phyloP scores from a whole-genome alignment of 2,329 filamentous ascomycete genomes.

The Sporothrix curviconia region DNA sequence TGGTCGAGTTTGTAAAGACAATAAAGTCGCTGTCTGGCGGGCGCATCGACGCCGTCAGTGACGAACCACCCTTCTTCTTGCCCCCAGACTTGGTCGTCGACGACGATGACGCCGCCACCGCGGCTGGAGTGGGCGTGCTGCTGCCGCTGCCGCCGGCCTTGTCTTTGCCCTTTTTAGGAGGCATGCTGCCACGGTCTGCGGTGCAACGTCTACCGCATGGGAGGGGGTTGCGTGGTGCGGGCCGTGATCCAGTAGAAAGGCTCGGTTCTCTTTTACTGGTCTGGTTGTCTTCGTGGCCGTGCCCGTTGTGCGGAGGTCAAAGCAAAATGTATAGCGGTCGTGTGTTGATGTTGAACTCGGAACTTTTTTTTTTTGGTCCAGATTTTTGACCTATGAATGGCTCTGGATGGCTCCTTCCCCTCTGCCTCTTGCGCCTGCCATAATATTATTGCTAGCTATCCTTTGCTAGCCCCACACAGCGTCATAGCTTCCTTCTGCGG shows the following conservation, averaged over 20 bases:
- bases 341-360: not conserved
- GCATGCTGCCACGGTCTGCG: constrained; percentile 13
- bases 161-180: constrained; percentile 16
- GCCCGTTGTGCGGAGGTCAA: too few relatives aligned
- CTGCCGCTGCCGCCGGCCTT: constrained; percentile 9
- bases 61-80: constrained; percentile 16
- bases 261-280: too few relatives aligned
- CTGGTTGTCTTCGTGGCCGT: too few relatives aligned
- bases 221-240: too few relatives aligned
- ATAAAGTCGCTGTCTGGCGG: constrained; percentile 47
- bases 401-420: too few relatives aligned
- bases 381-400: not conserved
- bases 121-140: too few relatives aligned
- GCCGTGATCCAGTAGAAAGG: too few relatives aligned
- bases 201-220: not conserved
- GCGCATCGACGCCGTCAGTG: constrained; percentile 21
- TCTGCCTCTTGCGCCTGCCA: too few relatives aligned
- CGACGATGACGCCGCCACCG: not conserved
- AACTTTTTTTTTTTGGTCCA: not conserved
- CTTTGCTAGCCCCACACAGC: not conserved
- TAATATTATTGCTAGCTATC: too few relatives aligned
- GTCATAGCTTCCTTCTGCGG: not conserved
- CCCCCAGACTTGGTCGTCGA: not conserved
- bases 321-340: too few relatives aligned
- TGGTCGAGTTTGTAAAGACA: constrained; percentile 52